Conservation (phyloP, 1,284 basidiomycete genomes). For the Flammula alnicola region DNA sequence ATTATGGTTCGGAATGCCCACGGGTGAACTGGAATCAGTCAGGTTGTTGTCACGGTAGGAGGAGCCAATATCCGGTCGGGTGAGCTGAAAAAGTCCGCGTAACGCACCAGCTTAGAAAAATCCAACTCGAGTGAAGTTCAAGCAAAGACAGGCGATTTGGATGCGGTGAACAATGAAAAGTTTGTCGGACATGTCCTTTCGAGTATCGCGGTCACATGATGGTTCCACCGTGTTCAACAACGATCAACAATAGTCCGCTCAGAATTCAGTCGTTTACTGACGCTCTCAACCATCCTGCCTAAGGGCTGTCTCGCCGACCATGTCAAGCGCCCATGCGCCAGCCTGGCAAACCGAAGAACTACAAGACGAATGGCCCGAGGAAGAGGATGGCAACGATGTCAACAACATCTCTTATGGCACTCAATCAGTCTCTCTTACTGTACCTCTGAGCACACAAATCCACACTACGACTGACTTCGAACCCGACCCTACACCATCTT, state of each 20-base stretch:
- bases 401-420: constrained; percentile 48
- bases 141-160: neutral
- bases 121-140: constrained; percentile 2
- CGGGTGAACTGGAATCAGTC: constrained; percentile 8
- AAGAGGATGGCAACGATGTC: constrained; percentile 44
- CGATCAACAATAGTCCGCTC: constrained; percentile 14
- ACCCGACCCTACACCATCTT: constrained; percentile 31
- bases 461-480: constrained; percentile 44
- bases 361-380: constrained; percentile 79
- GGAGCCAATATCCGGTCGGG: constrained; percentile 1
- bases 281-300: constrained; percentile 1
- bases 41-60: constrained; percentile 1
- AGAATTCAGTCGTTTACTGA: constrained; percentile 2
- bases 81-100: constrained; percentile 10
- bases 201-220: constrained; percentile 24
- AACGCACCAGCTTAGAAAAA: neutral
- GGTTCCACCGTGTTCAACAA: constrained; percentile 6
- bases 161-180: constrained; percentile 1
- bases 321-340: constrained; percentile 41
- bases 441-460: constrained; percentile 59
- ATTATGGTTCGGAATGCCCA: constrained; percentile 2
- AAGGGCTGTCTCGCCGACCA: constrained; percentile 20
- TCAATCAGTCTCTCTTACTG: constrained; percentile 64
- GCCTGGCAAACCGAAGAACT: constrained; percentile 83
- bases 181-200: constrained; percentile 11